These are phyloP conservation scores for Ambrosiella xylebori DNA, from an alignment of 2,329 filamentous ascomycete species.

Conservation along the genomic window DNA sequence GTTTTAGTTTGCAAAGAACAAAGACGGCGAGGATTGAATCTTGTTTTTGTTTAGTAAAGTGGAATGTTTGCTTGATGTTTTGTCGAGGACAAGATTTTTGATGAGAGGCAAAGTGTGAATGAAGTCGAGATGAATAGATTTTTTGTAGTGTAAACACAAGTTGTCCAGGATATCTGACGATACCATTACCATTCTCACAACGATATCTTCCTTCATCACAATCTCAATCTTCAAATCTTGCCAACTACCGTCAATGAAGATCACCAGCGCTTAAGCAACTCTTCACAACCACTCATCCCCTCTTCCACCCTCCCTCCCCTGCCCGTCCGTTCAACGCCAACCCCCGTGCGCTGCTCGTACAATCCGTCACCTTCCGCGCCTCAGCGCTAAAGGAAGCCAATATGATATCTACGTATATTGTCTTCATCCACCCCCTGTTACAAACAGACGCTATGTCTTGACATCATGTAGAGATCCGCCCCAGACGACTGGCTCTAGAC, in stretches of 20 bases:
- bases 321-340: neutral
- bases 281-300: neutral
- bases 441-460: neutral
- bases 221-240: neutral
- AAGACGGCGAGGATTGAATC: neutral
- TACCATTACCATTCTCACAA: neutral
- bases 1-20: neutral
- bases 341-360: neutral
- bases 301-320: neutral
- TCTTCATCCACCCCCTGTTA: neutral
- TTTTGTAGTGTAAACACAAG: too few species aligned
- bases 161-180: too few species aligned
- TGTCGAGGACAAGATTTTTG: neutral
- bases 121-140: too few species aligned
- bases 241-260: too few species aligned
- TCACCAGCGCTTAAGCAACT: neutral
- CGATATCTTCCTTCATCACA: neutral
- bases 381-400: neutral
- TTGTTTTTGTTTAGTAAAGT: neutral
- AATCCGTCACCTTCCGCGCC: conserved; percentile 1
- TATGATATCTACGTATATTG: too few species aligned
- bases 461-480: neutral
- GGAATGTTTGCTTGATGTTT: neutral
- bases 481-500: neutral
- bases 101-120: too few species aligned